A percentile compares a stretch with the other conserved stretches of the same genome.
phyloP scores from a whole-genome alignment of 1,139 yeast genomes.

The Hyphopichia buzzinii region DNA sequence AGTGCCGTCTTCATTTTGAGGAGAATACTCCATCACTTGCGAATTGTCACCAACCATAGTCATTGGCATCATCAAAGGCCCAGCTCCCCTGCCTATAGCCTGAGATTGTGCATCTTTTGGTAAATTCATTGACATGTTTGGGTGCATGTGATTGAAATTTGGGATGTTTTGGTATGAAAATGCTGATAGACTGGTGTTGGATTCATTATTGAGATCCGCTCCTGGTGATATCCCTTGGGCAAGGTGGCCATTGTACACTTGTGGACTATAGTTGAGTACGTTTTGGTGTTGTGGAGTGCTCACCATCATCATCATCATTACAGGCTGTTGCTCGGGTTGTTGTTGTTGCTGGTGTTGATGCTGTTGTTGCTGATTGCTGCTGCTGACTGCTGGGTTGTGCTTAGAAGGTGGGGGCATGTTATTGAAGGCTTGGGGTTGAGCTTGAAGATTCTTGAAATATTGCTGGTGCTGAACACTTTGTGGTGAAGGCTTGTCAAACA shows the following conservation, averaged over 20 bases:
- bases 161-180: neutral
- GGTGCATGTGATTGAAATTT: neutral
- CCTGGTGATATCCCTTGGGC: slow-evolving; percentile 6
- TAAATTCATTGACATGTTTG: neutral
- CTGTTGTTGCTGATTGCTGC: slow-evolving; percentile 16
- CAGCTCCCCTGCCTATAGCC: neutral
- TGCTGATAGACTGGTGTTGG: neutral
- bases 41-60: neutral
- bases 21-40: neutral
- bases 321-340: slow-evolving; percentile 15
- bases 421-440: slow-evolving; percentile 5
- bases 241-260: slow-evolving; percentile 6
- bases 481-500: slow-evolving; percentile 43
- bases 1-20: neutral
- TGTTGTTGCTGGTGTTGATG: slow-evolving; percentile 13
- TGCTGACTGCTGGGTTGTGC: slow-evolving; percentile 4
- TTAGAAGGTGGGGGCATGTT: slow-evolving; percentile 29
- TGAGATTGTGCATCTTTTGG: neutral
- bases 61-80: neutral
- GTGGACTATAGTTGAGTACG: slow-evolving; percentile 14
- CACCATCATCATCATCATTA: slow-evolving; percentile 39
- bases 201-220: slow-evolving; percentile 1
- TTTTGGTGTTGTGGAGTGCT: slow-evolving; percentile 44
- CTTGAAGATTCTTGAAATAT: neutral
- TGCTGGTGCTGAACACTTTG: slow-evolving; percentile 15